Evolutionary conservation across 1,284 basidiomycete species (phyloP).

Genomic region (Sporisorium iseilematis-ciliati): DNA sequence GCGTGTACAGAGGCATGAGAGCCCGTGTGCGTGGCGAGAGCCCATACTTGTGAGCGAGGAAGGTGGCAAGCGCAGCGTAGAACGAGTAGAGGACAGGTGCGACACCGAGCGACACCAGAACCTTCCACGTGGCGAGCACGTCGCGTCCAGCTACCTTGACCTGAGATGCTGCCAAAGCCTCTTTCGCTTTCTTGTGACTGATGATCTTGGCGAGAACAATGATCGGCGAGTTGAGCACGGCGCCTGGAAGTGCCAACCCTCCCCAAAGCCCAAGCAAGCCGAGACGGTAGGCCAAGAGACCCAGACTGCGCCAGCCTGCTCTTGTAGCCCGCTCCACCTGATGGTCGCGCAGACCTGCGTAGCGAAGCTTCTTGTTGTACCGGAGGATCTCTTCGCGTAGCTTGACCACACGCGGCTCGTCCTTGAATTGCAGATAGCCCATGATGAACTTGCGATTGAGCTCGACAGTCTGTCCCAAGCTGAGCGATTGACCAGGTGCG

Average conservation of each 20-base stretch:
- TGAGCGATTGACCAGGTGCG: conserved; percentile 92
- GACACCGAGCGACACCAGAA: conserved; percentile 91
- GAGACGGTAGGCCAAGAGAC: conserved; percentile 86
- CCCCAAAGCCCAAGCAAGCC: conserved; percentile 87
- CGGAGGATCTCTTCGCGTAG: conserved; percentile 86
- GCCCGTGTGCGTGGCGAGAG: conserved; percentile 74
- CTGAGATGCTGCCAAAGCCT: conserved; percentile 93
- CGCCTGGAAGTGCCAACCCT: conserved; percentile 88
- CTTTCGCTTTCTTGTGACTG: conserved; percentile 90
- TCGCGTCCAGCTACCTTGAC: conserved; percentile 96
- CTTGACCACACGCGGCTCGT: conserved; percentile 89
- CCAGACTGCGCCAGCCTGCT: conserved; percentile 84
- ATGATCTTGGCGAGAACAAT: conserved; percentile 92
- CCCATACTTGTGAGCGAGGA: conserved; percentile 76
- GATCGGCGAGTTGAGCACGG: conserved; percentile 94
- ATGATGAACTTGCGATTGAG: conserved; percentile 94
- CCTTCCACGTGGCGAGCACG: conserved; percentile 97
- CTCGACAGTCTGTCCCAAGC: conserved; percentile 95
- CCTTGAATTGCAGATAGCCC: conserved; percentile 90
- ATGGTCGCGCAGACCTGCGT: conserved; percentile 96
- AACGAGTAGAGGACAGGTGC: conserved; percentile 84
- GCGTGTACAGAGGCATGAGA: conserved; percentile 83
- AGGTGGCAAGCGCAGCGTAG: conserved; percentile 76
- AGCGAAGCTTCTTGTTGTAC: conserved; percentile 90
- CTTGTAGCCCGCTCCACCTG: conserved; percentile 82